phyloP scores from a whole-genome alignment of 2,329 filamentous ascomycete species.

The Karstenula rhodostoma region DNA sequence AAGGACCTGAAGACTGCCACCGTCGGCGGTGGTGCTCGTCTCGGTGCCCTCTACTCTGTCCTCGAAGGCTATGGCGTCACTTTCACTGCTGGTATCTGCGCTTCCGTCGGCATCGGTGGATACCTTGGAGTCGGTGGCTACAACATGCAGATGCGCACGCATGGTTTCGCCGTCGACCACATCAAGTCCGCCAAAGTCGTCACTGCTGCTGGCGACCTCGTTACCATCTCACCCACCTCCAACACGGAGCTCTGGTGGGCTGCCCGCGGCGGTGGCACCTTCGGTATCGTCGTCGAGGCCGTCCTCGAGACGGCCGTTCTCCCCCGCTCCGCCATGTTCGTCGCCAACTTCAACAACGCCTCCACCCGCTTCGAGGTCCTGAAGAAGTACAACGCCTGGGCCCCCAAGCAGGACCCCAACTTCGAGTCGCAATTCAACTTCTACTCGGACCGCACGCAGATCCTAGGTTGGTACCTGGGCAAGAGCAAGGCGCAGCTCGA shows the following conservation, averaged over 20 bases:
- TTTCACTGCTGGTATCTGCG: constrained; percentile 3
- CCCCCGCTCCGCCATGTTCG: constrained; percentile 2
- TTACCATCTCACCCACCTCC: neutral
- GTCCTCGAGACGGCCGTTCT: constrained; percentile 3
- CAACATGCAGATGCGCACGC: constrained; percentile 7
- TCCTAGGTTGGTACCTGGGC: neutral
- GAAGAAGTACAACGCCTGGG: constrained; percentile 2
- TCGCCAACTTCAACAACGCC: constrained; percentile 1
- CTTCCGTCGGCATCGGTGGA: constrained; percentile 1
- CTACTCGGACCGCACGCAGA: constrained; percentile 2
- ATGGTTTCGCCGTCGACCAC: constrained; percentile 17
- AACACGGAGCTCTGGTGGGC: constrained; percentile 43
- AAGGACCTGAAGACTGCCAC: constrained; percentile 6
- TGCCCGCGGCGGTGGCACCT: constrained; percentile 41
- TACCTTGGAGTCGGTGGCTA: constrained; percentile 3
- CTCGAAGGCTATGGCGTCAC: constrained; percentile 3
- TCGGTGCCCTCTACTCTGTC: constrained; percentile 1
- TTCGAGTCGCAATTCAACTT: constrained; percentile 7
- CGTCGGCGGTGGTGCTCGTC: neutral
- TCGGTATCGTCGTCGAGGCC: constrained; percentile 27
- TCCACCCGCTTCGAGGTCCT: neutral
- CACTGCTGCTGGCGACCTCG: constrained; percentile 2
- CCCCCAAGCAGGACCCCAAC: neutral
- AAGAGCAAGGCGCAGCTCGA: constrained; percentile 1
- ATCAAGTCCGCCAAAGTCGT: constrained; percentile 10